Percentiles rank a stretch among this genome's conserved stretches.
phyloP scores from a whole-genome alignment of 2,329 filamentous ascomycete species.

The Fusarium metavorans region DNA sequence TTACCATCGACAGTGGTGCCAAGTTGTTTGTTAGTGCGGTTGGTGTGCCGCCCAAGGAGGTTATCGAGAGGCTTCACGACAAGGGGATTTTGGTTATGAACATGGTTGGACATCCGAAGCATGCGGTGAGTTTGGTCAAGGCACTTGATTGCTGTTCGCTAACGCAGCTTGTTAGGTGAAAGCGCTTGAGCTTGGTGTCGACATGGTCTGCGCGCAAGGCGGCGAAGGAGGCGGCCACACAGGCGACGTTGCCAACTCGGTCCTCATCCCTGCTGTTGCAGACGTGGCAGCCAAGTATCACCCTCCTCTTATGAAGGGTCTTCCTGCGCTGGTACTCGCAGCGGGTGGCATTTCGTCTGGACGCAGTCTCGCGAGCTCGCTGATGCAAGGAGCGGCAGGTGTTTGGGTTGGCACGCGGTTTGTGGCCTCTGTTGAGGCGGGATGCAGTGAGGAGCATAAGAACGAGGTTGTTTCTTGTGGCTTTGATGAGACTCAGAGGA shows the following conservation, averaged over 20 bases:
- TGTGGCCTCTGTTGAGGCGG: slow-evolving; percentile 84
- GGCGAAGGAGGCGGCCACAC: slow-evolving; percentile 96
- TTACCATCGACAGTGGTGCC: slow-evolving; percentile 87
- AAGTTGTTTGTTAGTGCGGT: slow-evolving; percentile 89
- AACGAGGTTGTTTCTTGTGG: slow-evolving; percentile 82
- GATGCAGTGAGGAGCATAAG: slow-evolving; percentile 86
- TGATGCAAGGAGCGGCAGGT: slow-evolving; percentile 89
- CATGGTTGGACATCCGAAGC: slow-evolving; percentile 94
- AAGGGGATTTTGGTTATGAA: slow-evolving; percentile 93
- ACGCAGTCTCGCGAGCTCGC: slow-evolving; percentile 79
- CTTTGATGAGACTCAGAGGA: slow-evolving; percentile 84
- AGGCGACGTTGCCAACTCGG: slow-evolving; percentile 85
- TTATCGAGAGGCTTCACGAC: slow-evolving; percentile 82
- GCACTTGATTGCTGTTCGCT: background rate
- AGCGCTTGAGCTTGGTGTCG: slow-evolving; percentile 86
- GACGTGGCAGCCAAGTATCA: slow-evolving; percentile 82
- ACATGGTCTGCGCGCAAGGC: slow-evolving; percentile 92
- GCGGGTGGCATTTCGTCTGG: slow-evolving; percentile 91
- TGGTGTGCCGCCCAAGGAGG: slow-evolving; percentile 80
- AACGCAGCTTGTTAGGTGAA: slow-evolving; percentile 60
- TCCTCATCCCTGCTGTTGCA: slow-evolving; percentile 87
- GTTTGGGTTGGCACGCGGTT: slow-evolving; percentile 97
- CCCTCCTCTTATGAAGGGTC: slow-evolving; percentile 76
- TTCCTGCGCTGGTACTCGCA: slow-evolving; percentile 83
- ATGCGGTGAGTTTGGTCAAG: slow-evolving; percentile 67